These are phyloP conservation scores for Blumeriella jaapii DNA, from an alignment of 2,329 filamentous ascomycete genomes.

Conservation along the genomic window DNA sequence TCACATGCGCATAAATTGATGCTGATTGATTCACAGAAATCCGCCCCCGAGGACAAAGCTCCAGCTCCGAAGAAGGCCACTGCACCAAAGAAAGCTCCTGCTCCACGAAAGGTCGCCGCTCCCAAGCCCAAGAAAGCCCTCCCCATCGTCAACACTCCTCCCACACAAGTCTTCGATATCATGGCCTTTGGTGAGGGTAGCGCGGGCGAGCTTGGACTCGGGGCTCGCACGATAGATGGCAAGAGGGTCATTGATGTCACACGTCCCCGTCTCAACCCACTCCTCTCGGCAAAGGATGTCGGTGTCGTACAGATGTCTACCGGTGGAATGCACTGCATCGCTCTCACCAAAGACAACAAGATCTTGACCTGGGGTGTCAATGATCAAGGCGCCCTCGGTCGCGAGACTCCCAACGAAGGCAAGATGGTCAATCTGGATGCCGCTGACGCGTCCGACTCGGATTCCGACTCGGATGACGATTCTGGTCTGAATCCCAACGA, in stretches of 20 bases:
- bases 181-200: conserved; percentile 73
- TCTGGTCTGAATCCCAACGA: conserved; percentile 59
- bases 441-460: conserved; percentile 31
- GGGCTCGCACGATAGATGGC: conserved; percentile 45
- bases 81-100: conserved; percentile 14
- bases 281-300: conserved; percentile 42
- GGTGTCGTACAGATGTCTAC: conserved; percentile 65
- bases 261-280: conserved; percentile 57
- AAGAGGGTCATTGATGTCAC: conserved; percentile 60
- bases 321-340: conserved; percentile 73
- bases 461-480: conserved; percentile 34
- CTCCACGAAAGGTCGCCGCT: conserved; percentile 16
- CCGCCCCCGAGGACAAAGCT: conserved; percentile 3
- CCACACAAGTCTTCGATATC: conserved; percentile 54
- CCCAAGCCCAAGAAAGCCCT: conserved; percentile 25
- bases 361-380: conserved; percentile 84
- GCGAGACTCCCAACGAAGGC: conserved; percentile 59
- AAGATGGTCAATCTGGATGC: conserved; percentile 40
- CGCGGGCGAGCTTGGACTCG: conserved; percentile 74
- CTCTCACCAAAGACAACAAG: conserved; percentile 67
- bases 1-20: not conserved
- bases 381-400: conserved; percentile 69
- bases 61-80: conserved; percentile 9
- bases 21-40: conserved; percentile 4
- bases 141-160: conserved; percentile 50